These are phyloP conservation scores for Chenopodium formosanum DNA, from an alignment of 148 eudicot species.

Conservation along the genomic window DNA sequence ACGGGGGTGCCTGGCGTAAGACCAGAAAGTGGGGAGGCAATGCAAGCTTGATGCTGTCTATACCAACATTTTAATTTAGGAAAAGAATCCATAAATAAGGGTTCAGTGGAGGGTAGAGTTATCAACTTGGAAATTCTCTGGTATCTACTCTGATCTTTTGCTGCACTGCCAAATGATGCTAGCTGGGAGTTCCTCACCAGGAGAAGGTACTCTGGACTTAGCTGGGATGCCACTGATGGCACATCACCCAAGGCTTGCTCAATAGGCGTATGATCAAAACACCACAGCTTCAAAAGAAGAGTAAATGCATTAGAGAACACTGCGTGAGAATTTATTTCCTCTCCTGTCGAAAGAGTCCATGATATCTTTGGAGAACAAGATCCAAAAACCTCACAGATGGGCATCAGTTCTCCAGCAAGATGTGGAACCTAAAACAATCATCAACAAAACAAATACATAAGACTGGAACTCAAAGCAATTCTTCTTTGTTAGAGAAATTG, in stretches of 20 bases:
- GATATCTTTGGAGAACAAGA: conserved; percentile 67
- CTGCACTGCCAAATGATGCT: conserved; percentile 44
- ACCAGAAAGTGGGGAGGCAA: conserved; percentile 80
- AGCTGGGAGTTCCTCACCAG: conserved; percentile 69
- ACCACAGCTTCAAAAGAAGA: conserved; percentile 81
- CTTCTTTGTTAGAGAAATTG: not conserved
- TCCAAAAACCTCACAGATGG: conserved; percentile 93
- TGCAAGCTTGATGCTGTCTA: conserved; percentile 83
- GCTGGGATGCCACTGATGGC: conserved; percentile 67
- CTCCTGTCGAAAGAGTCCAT: conserved; percentile 70
- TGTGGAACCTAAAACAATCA: conserved; percentile 74
- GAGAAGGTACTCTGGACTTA: conserved; percentile 84
- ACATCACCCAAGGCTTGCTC: conserved; percentile 65
- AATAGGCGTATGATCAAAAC: conserved; percentile 81
- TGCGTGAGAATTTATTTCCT: conserved; percentile 65
- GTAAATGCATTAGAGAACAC: conserved; percentile 94
- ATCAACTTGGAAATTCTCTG: conserved; percentile 48
- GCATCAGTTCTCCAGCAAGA: conserved; percentile 97
- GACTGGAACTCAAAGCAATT: not conserved
- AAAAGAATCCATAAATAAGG: conserved; percentile 83
- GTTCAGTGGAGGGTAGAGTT: conserved; percentile 50
- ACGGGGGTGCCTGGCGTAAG: conserved; percentile 79
- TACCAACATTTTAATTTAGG: conserved; percentile 91
- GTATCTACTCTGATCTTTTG: conserved; percentile 38
- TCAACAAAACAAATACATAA: conserved; percentile 12